Evolutionary conservation across 768 basidiomycete genomes (phyloP).

Genomic region (Myochromella boudieri): DNA sequence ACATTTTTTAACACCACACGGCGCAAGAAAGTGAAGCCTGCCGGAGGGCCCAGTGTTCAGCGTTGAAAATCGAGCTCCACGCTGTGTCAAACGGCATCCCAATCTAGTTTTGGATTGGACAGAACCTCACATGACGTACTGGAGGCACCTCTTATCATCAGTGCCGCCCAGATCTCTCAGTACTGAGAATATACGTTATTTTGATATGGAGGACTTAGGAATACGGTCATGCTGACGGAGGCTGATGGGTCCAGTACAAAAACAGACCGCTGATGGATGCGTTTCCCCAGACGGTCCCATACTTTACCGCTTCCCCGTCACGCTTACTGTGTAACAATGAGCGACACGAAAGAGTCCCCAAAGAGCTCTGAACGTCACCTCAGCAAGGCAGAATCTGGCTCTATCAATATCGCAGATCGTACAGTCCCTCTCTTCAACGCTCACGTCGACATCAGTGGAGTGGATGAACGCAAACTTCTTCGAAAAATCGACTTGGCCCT

Average conservation of each 20-base stretch:
- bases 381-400: conserved; percentile 29
- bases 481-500: conserved; percentile 69
- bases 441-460: conserved; percentile 54
- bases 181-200: no score
- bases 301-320: conserved; percentile 4
- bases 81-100: conserved; percentile 9
- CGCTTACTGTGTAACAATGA: conserved; percentile 11
- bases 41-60: no score
- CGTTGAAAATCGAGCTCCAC: no score
- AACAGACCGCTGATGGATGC: neutral
- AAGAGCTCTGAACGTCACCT: conserved; percentile 16
- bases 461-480: conserved; percentile 70
- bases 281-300: conserved; percentile 3
- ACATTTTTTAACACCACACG: no score
- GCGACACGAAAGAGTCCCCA: conserved; percentile 12
- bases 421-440: conserved; percentile 37
- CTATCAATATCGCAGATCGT: conserved; percentile 20
- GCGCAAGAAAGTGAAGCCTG: no score
- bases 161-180: conserved; percentile 4
- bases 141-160: conserved; percentile 1
- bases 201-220: no score
- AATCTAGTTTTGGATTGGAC: neutral
- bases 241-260: conserved; percentile 6
- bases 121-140: conserved; percentile 2
- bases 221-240: no score